Base-by-base conservation (phyloP, 2,329 filamentous ascomycete species). In the Ceratocystis cacaofunesta region DNA sequence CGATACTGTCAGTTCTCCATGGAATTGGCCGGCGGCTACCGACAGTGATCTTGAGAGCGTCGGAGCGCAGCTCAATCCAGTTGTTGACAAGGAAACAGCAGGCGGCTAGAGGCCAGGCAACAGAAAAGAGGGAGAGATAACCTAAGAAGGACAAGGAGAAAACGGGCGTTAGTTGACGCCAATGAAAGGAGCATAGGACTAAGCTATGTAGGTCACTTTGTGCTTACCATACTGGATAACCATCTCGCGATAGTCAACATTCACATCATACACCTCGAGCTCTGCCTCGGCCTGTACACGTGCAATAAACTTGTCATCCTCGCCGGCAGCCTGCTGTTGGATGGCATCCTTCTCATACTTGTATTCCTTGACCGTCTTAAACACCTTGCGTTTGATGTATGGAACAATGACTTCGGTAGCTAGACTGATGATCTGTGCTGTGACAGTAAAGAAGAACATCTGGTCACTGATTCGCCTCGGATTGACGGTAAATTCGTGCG, bases 371-470 rank as follows among this genome's bases (percentile, higher is more conserved):
- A 90, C 90, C 71, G 92, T 92, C 70, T 84, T 82, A 72, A 88
- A 86, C 0, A 86, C 84, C 70, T 85, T 85, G 68, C 89, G 86
- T 75, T 96, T 96, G 63, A 90, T 76, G 70, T 90, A 91, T 0
- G 94, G 94, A 1, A 96, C 83, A 44, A 96, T 78, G 4, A 91
- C 83, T 74, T 99, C 94, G 68, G 92, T 85, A 12, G 82, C 85
- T 64, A 96, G 87, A 72, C 89, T 94, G 70, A 99, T 87, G 46
- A 96, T 82, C 72, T 96, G 92, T 0, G 91, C 92, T 0, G 92
- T 96, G 41, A 97, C 89, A 0, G 92, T 95, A 69, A 95, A 94
- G 76, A 95, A 97, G 69, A 96, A 94, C 73, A 96, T 90, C 74
- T 97, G 92, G 70, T 91, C 89, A 70, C 87, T 88, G 44, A 97